Evolutionary conservation across 2,329 filamentous ascomycete genomes (phyloP), one percentile per base, ranked within the genome.

Genomic region (Alternaria panax): DNA sequence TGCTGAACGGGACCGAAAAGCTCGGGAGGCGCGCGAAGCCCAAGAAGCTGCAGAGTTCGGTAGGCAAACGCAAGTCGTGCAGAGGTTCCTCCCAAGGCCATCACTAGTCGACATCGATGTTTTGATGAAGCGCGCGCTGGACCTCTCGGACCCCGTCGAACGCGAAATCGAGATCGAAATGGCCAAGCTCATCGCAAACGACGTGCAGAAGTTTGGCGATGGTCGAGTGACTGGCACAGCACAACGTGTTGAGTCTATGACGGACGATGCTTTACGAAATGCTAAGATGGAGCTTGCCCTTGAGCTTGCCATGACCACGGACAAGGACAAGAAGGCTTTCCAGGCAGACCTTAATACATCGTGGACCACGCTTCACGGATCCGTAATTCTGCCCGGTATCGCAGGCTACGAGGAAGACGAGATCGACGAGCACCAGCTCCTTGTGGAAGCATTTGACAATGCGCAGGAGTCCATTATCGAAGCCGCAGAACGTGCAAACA

Each of bases 11-110:
- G 92, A 96, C 75, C 86, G 86, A 45, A 88, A 91, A 63, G 87
- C 90, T 50, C 86, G 86, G 46, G 81, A 84, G 63, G 76, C 83
- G 2, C 81, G 80, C 38, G 89, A 93, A 71, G 91, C 90, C 51
- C 73, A 87, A 79, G 83, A 89, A 75, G 75, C 85, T 71, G 80
- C 85, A 12, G 93, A 98, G 68, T 91, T 92, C 72, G 89, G 87
- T 75, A 86, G 93, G 51, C 89, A 95, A 70, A 96, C 92, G 1
- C 93, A 96, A 73, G 93, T 96, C n/a, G 88, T 97, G 78, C 94
- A 98, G 79, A 88, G 86, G 67, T 87, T 86, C 4, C 82, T 99
- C 12, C 95, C 95, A 7, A 86, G 94, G 43, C 93, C 95, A 1
- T 84, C 85, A 1, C 80, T 85, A 2, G 83, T 98, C 14, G 90